Conservation (phyloP, 495 filamentous ascomycete genomes). For the Glarea lozoyensis region DNA sequence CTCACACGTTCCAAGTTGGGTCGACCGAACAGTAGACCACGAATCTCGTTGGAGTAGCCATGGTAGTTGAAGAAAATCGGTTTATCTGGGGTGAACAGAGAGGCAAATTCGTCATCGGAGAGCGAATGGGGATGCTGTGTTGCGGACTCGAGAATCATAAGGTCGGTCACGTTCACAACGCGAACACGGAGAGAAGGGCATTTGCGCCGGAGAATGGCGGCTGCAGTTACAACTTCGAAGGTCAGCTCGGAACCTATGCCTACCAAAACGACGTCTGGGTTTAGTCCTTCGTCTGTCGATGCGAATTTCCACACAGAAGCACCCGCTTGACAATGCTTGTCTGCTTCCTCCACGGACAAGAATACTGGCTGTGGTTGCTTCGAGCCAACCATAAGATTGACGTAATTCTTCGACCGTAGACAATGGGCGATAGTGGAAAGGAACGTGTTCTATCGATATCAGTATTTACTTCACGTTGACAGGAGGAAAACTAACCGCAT, state of each 20-base stretch:
- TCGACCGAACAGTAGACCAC: slow-evolving; percentile 56
- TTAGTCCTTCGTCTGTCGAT: slow-evolving; percentile 43
- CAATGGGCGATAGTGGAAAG: slow-evolving; percentile 57
- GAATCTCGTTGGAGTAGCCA: slow-evolving; percentile 54
- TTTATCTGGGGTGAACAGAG: slow-evolving; percentile 52
- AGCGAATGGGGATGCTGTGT: slow-evolving; percentile 56
- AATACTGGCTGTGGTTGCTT: slow-evolving; percentile 65
- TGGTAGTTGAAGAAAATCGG: slow-evolving; percentile 66
- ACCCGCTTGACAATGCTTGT: slow-evolving; percentile 54
- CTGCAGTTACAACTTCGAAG: slow-evolving; percentile 61
- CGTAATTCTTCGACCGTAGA: slow-evolving; percentile 53
- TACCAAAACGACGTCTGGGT: slow-evolving; percentile 61
- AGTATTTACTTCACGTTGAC: background rate
- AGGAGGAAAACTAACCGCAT: slow-evolving; percentile 32
- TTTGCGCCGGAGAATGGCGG: slow-evolving; percentile 44
- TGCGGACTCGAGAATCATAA: slow-evolving; percentile 56
- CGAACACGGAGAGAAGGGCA: slow-evolving; percentile 48
- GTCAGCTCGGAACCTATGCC: slow-evolving; percentile 65
- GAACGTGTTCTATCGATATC: slow-evolving; percentile 47
- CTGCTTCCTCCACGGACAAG: slow-evolving; percentile 56
- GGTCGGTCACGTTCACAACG: slow-evolving; percentile 66
- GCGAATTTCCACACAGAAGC: slow-evolving; percentile 61
- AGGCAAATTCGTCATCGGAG: slow-evolving; percentile 40
- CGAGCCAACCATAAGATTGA: slow-evolving; percentile 67
- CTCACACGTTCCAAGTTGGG: slow-evolving; percentile 38